phyloP scores from a whole-genome alignment of 805 yeast species.

The Torulaspora franciscae region DNA sequence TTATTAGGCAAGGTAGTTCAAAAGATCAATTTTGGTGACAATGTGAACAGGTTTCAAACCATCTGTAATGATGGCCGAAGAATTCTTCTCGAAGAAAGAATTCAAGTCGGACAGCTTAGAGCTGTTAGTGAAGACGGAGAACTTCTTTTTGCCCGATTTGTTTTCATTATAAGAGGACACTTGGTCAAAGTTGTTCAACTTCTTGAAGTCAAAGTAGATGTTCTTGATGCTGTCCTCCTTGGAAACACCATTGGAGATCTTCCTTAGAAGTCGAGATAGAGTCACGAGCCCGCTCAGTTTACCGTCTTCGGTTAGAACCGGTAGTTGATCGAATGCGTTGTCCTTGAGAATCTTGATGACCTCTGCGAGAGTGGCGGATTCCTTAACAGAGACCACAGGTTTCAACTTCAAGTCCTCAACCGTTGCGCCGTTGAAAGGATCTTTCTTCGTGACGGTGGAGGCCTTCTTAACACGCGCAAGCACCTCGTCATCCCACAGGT shows the following conservation, averaged over 20 bases:
- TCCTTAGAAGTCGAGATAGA: constrained; percentile 63
- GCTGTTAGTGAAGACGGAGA: constrained; percentile 57
- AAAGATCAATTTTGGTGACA: constrained; percentile 81
- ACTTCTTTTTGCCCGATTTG: constrained; percentile 60
- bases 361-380: constrained; percentile 52
- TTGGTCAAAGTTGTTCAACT: constrained; percentile 53
- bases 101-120: constrained; percentile 66
- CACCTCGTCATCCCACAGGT: constrained; percentile 56
- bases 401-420: constrained; percentile 67
- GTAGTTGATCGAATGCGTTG: constrained; percentile 81
- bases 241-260: constrained; percentile 56
- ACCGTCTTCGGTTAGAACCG: constrained; percentile 56
- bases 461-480: constrained; percentile 36
- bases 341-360: constrained; percentile 67
- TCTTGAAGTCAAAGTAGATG: constrained; percentile 65
- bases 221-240: constrained; percentile 48
- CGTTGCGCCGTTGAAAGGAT: constrained; percentile 49
- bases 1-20: constrained; percentile 43
- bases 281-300: constrained; percentile 73
- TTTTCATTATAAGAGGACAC: constrained; percentile 60
- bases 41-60: constrained; percentile 72
- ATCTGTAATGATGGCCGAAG: constrained; percentile 79
- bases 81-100: constrained; percentile 76
- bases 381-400: constrained; percentile 72
- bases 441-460: constrained; percentile 34